Percentiles rank a stretch among this genome's conserved stretches.
Conservation (phyloP, 2,329 filamentous ascomycete species). For the Aspergillus hortae region DNA sequence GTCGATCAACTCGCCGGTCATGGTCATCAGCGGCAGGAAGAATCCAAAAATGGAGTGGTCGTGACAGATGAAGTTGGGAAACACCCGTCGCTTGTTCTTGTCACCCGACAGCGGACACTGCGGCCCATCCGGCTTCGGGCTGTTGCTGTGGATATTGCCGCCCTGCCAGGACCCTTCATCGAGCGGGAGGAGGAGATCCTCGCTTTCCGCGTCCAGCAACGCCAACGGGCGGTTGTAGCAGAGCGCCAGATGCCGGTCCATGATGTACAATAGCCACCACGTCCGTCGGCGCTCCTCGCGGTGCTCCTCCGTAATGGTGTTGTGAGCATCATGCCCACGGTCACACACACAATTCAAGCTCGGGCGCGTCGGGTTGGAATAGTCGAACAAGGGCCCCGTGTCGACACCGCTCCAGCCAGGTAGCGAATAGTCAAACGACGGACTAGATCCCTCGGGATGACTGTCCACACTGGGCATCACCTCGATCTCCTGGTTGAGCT, state of each 20-base stretch:
- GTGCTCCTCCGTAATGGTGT: constrained; percentile 68
- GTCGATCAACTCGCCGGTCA: constrained; percentile 86
- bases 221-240: constrained; percentile 91
- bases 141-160: constrained; percentile 66
- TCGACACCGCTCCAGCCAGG: constrained; percentile 45
- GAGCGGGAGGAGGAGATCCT: constrained; percentile 78
- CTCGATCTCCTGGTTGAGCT: constrained; percentile 74
- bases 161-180: constrained; percentile 83
- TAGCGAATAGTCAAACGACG: constrained; percentile 30
- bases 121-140: constrained; percentile 37
- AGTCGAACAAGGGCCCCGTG: constrained; percentile 46
- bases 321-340: constrained; percentile 18
- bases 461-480: constrained; percentile 28
- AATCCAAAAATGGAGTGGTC: constrained; percentile 88
- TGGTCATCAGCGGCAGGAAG: constrained; percentile 92
- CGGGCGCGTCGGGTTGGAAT: constrained; percentile 32
- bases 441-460: constrained; percentile 29
- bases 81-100: constrained; percentile 53
- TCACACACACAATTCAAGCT: constrained; percentile 37
- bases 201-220: constrained; percentile 82
- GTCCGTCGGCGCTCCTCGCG: constrained; percentile 83
- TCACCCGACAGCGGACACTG: constrained; percentile 33
- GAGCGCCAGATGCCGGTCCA: constrained; percentile 82
- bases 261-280: constrained; percentile 92
- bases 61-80: constrained; percentile 79